phyloP scores from a whole-genome alignment of 148 eudicot genomes.

The Cornus kousa region DNA sequence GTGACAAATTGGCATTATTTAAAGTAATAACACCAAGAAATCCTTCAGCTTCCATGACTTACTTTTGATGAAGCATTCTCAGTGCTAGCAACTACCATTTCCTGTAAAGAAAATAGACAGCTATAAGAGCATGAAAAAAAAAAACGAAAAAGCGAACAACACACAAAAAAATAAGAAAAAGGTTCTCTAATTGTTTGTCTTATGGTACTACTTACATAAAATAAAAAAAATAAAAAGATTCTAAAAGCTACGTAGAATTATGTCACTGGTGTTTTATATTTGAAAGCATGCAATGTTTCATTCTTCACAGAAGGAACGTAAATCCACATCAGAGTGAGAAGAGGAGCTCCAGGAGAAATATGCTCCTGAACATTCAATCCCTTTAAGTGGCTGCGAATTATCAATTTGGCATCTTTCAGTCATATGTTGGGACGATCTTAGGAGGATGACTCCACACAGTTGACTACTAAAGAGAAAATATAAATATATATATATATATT shows the following conservation, averaged over 20 bases:
- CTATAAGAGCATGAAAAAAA: background rate
- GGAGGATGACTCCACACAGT: background rate
- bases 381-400: background rate
- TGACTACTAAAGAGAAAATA: background rate
- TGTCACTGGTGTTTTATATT: background rate
- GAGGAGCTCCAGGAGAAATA: background rate
- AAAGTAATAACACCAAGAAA: background rate
- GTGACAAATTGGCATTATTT: background rate
- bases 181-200: background rate
- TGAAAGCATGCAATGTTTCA: background rate
- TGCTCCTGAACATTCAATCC: background rate
- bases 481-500: background rate
- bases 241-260: background rate
- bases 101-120: constrained; percentile 31
- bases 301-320: background rate
- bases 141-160: background rate
- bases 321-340: background rate
- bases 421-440: background rate
- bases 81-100: constrained; percentile 69
- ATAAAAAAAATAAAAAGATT: background rate
- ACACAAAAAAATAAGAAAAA: background rate
- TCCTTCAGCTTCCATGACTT: constrained; percentile 26
- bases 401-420: constrained; percentile 1
- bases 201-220: background rate
- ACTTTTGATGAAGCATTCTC: constrained; percentile 43